Percentiles rank a stretch among this genome's conserved stretches.
Conservation (phyloP, 805 yeast genomes). For the Candida pseudofarinosa region DNA sequence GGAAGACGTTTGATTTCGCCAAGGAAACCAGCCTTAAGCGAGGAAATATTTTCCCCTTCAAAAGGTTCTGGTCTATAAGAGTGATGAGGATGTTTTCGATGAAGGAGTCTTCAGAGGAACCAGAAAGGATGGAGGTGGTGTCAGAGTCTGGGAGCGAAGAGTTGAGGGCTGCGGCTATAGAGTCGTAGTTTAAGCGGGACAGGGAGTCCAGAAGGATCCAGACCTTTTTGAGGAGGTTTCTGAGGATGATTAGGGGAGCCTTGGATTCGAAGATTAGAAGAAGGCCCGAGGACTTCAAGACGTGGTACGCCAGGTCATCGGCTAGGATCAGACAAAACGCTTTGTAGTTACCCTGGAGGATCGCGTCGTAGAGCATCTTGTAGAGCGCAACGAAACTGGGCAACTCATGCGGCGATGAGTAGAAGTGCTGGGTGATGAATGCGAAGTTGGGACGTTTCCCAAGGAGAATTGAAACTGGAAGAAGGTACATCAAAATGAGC, state of each 20-base stretch:
- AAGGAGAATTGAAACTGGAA: conserved; percentile 51
- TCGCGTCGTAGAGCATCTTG: conserved; percentile 28
- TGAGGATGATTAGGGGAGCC: conserved; percentile 38
- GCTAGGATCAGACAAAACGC: conserved; percentile 27
- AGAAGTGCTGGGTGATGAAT: conserved; percentile 10
- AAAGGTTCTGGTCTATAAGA: conserved; percentile 49
- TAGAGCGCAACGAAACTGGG: conserved; percentile 28
- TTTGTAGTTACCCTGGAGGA: conserved; percentile 42
- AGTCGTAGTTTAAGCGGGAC: conserved; percentile 26
- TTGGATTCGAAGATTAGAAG: conserved; percentile 45
- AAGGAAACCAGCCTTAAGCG: conserved; percentile 36
- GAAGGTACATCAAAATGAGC: conserved; percentile 42
- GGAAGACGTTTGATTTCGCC: conserved; percentile 42
- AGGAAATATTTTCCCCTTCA: conserved; percentile 50
- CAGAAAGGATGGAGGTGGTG: conserved; percentile 1
- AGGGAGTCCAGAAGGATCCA: conserved; percentile 25
- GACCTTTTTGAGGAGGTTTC: conserved; percentile 40
- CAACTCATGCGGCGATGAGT: conserved; percentile 3
- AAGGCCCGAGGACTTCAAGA: conserved; percentile 34
- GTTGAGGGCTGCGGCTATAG: conserved; percentile 18
- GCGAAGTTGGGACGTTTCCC: conserved; percentile 48
- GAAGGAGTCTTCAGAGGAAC: conserved; percentile 30
- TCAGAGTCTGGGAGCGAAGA: conserved; percentile 6
- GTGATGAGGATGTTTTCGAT: conserved; percentile 49
- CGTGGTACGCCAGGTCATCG: conserved; percentile 20